Evolutionary conservation across 129 eudicot genomes (phyloP).

Genomic region (Centella asiatica): DNA sequence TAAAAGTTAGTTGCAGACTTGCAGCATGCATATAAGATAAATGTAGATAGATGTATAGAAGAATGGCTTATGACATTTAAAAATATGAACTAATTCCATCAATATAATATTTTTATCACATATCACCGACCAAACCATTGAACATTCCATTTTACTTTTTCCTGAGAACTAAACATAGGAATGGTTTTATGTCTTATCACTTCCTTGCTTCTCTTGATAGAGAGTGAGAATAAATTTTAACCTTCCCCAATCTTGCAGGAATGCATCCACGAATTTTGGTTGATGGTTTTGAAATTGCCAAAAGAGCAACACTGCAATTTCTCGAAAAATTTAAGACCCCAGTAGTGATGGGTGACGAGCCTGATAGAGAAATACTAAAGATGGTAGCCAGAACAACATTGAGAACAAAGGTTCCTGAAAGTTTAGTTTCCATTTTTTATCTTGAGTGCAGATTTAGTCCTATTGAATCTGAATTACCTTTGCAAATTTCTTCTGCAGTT

Average conservation of each 20-base stretch:
- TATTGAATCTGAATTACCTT: neutral
- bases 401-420: constrained; percentile 93
- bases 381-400: constrained; percentile 97
- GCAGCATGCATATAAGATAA: too few relatives aligned
- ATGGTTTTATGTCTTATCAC: neutral
- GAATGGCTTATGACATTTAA: too few relatives aligned
- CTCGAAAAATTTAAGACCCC: constrained; percentile 91
- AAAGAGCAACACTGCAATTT: constrained; percentile 77
- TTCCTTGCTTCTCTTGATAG: neutral
- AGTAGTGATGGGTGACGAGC: constrained; percentile 79
- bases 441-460: neutral
- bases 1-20: too few relatives aligned
- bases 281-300: constrained; percentile 98
- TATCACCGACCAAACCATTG: too few relatives aligned
- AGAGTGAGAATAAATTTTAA: neutral
- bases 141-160: too few relatives aligned
- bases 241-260: constrained; percentile 41
- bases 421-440: neutral
- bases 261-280: constrained; percentile 97
- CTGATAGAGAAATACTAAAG: constrained; percentile 84
- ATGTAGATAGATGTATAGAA: too few relatives aligned
- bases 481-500: constrained; percentile 39
- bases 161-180: too few relatives aligned
- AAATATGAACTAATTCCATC: too few relatives aligned
- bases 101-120: too few relatives aligned